Base-by-base conservation (phyloP, 202 grass and related monocot species). In the Carex sylvatica region DNA sequence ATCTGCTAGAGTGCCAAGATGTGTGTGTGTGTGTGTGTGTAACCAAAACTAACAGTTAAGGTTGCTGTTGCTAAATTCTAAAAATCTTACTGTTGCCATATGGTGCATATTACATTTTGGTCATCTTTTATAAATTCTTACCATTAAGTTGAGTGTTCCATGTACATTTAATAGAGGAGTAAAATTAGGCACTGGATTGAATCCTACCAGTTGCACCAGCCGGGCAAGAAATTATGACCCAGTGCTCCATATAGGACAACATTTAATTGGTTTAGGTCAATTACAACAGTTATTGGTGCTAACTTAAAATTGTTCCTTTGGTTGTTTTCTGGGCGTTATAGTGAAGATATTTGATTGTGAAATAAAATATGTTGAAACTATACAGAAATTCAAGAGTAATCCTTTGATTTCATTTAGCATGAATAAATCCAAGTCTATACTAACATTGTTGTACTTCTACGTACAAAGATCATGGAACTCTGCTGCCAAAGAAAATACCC, bases 381-480 rank as follows among this genome's bases (percentile, higher is more conserved):
- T 75, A 55, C 24, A 35, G 46, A 75, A 75, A 68, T 30, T 16
- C 3, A 3, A 33, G 23, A 66, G 28, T 33, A 28, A 31, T 30
- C 14, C 22, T 65, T 68, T 13, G 18, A 9, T 81, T 80, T 73
- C 3, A 24, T 42, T 70, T 19, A 2, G 14, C 14, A 18, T 58
- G 18, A 58, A 10, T 61, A 22, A 61, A 61, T 20, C 6, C 8
- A 61, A 24, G 59, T 61, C 18, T 61, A 23, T 24, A 52, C 46
- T 49, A 77, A 78, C 35, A 22, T 63, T 76, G 51, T 47, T 78
- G n/a, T 79, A 53, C 52, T 52, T 78, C 61, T 74, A 19, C 84
- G 65, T 54, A 79, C 40, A 83, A 94, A 98, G 92, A 87, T 53
- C 90, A 74, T 98, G 95, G 95, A 95, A 95, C 88, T 88, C 84